Base-by-base conservation (phyloP, 139 green algal species). In the Coelastrella sp. region DNA sequence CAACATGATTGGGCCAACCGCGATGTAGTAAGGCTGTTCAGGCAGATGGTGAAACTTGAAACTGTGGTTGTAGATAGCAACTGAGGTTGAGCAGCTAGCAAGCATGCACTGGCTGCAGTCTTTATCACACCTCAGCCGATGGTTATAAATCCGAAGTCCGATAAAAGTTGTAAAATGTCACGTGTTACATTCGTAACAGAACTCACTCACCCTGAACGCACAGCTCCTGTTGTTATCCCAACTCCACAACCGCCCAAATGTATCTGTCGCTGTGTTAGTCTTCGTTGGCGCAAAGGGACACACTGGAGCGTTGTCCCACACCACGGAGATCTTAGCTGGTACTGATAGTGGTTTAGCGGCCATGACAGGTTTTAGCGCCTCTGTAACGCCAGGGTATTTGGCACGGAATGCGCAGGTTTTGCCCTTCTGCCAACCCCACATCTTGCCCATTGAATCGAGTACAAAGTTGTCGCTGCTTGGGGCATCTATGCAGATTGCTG, bases 171-270 rank as follows among this genome's bases (percentile, higher is more conserved):
- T 47, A 47, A 47, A 47, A 47, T 47, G 32, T 47, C 32, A 47
- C 32, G 32, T 47, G 32, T 47, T 47, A 47, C 32, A 47, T 47
- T 47, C 11, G 8, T 71, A 13, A 71, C 61, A 13, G 61, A 19
- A 2, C 4, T 23, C 8, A 22, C 80, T 86, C 14, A 86, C 80
- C 80, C 80, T 86, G 59, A 86, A 86, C n/a, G 80, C 64, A 65
- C 80, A 86, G 60, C 80, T 71, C 7, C 47, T 71, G 20, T 74
- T n/a, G 3, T n/a, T 7, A 7, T 75, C 59, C n/a, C 61, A 54
- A 14, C 80, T 65, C 80, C 80, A 86, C 20, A 74, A 19, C n/a
- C 80, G 20, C 17, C 80, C 80, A 64, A 86, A 57, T 14, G 59
- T 47, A 75, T 86, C 80, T 19, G 59, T 4, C n/a, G 47, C 64